Base-by-base conservation (phyloP, 2,329 filamentous ascomycete species). In the Epicoccum sorghinum region DNA sequence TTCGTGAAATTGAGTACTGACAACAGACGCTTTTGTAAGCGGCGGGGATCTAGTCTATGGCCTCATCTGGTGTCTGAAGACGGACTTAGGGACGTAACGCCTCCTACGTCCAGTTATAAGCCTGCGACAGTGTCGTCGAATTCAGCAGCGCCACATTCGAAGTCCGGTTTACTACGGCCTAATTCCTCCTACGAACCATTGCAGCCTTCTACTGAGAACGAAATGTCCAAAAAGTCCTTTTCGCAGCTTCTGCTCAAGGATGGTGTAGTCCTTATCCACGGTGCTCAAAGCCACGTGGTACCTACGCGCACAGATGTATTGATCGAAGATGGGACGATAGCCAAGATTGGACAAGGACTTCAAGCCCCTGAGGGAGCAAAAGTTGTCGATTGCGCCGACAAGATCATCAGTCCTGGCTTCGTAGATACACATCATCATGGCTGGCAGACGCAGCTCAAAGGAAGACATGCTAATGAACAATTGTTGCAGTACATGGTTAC, bases 351-450 rank as follows among this genome's bases (percentile, higher is more conserved):
- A 39, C 39, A 50, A 18, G 48, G 59, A 13, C 71, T 76, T 14
- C 38, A 57, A 3, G 68, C 69, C 1, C 39, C 53, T 0, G 32
- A 55, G 3, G 68, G 69, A 14, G 72, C 72, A 1, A 73, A 82
- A 45, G 56, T 78, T 1, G 69, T 85, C n/a, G 78, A 85, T 57
- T 78, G 77, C 35, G 75, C 74, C 0, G 73, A 78, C 47, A 81
- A 83, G 61, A 84, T 85, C 46, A 74, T 85, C 50, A 78, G 78
- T 0, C 83, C 83, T 0, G 83, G 83, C 2, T 84, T 86, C 65
- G 23, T 55, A 13, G 82, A 85, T 65, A 84, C 82, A 0, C 83
- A 85, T 57, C 78, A 79, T 3, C 67, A 71, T 56, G 53, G 62
- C 32, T 66, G 83, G 83, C 82, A 86, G 62, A 84, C 83, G 0